phyloP scores from a whole-genome alignment of 495 filamentous ascomycete species.

The Hyaloscypha variabilis region DNA sequence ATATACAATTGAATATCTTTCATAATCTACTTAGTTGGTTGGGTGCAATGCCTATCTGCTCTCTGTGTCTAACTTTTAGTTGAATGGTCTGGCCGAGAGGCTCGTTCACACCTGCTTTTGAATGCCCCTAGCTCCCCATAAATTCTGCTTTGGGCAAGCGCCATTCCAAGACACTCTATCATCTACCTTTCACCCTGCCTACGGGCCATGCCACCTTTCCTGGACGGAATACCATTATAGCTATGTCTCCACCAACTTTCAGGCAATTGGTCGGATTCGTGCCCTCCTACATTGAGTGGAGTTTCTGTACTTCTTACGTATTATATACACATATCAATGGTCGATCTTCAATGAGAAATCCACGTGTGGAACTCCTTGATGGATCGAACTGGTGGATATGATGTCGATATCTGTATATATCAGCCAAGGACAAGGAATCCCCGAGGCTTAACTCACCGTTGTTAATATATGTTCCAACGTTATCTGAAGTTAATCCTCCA shows the following conservation, averaged over 20 bases:
- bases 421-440: slow-evolving; percentile 5
- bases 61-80: not conserved
- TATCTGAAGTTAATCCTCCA: slow-evolving; percentile 84
- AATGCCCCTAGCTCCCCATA: too few relatives aligned
- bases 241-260: too few relatives aligned
- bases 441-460: slow-evolving; percentile 50
- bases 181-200: too few relatives aligned
- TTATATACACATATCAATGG: slow-evolving; percentile 33
- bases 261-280: not conserved
- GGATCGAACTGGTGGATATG: slow-evolving; percentile 92
- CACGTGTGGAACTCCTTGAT: slow-evolving; percentile 90
- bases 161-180: too few relatives aligned
- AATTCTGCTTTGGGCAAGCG: too few relatives aligned
- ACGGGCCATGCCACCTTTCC: too few relatives aligned
- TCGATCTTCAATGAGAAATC: slow-evolving; percentile 95
- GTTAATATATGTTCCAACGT: slow-evolving; percentile 79
- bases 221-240: too few relatives aligned
- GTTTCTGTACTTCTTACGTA: not conserved
- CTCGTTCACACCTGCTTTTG: too few relatives aligned
- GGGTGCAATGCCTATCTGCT: too few relatives aligned
- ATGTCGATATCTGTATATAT: slow-evolving; percentile 77
- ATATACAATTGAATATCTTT: not conserved
- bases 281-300: not conserved
- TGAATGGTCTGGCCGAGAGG: too few relatives aligned
- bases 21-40: too few relatives aligned